Base-by-base conservation (phyloP, 2,329 filamentous ascomycete species). In the Ceratocystis harringtonii region DNA sequence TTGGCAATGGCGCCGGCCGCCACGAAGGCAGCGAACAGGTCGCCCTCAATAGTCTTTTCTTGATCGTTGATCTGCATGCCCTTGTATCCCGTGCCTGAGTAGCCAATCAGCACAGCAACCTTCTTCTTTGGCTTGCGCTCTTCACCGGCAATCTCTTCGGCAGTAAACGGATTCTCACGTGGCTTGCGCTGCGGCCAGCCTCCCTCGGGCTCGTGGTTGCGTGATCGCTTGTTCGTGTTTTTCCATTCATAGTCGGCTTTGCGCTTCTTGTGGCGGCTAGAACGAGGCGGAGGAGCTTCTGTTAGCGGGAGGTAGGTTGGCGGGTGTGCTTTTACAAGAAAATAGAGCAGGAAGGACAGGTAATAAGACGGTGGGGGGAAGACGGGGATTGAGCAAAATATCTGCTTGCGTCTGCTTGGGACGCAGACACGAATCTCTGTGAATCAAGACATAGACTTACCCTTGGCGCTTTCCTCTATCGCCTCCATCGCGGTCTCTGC, bases 1-100 rank as follows among this genome's bases (percentile, higher is more conserved):
- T 97, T 97, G 61, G 92, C 95, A 68, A 99, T 96, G 48, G 94
- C 92, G 19, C 92, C 89, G 2, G 94, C 92, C 2, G 85, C 84
- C 68, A 99, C 88, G 70, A 99, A 92, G 2, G 94, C 94, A 41
- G 85, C 84, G 77, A 99, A 99, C 2, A 99, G 79, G 71, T 99
- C 94, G 55, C 92, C 89, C 77, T 99, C 94, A 69, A 99, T 97
- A 0, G 92, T 99, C 77, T 91, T 92, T 73, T 96, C 86, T 69
- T 85, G 77, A 71, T 80, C 80, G 74, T 87, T 86, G 73, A 99
- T 88, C 77, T 99, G 94, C 86, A 99, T 95, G 71, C 94, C 94
- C 77, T 90, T 92, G 79, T 99, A 99, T 17, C 94, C 94, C 8
- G 90, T 96, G 62, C 94, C 94, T 5, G 92, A 91, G 75, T 99